Evolutionary conservation across 2,329 filamentous ascomycete genomes (phyloP).

Genomic region (Colletotrichum zoysiae): DNA sequence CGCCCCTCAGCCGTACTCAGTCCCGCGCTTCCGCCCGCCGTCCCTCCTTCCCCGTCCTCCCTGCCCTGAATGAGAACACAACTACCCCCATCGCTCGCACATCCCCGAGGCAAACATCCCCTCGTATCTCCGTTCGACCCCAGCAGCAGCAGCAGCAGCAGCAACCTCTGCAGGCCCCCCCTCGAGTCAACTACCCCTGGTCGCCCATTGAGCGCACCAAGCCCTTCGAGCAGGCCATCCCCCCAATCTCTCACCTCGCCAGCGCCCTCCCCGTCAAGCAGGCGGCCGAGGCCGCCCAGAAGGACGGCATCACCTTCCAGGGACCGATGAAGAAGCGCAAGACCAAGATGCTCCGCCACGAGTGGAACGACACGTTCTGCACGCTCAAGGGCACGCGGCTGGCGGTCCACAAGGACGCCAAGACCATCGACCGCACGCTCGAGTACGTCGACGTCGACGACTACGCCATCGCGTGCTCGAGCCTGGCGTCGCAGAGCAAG

Average conservation of each 20-base stretch:
- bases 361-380: conserved; percentile 95
- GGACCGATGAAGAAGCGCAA: conserved; percentile 97
- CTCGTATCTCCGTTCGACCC: conserved; percentile 50
- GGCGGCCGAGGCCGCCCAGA: conserved; percentile 49
- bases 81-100: conserved; percentile 55
- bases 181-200: conserved; percentile 69
- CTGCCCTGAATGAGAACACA: conserved; percentile 76
- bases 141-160: conserved; percentile 45
- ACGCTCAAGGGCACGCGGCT: conserved; percentile 82
- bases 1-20: conserved; percentile 59
- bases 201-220: conserved; percentile 60
- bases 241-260: conserved; percentile 46
- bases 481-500: conserved; percentile 80
- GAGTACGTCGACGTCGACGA: conserved; percentile 90
- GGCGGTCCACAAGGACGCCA: conserved; percentile 78
- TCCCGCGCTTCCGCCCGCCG: conserved; percentile 71
- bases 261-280: conserved; percentile 44
- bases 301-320: conserved; percentile 74
- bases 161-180: conserved; percentile 63
- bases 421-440: conserved; percentile 67
- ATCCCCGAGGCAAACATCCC: conserved; percentile 53
- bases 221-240: conserved; percentile 60
- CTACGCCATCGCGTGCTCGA: conserved; percentile 88
- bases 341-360: conserved; percentile 87
- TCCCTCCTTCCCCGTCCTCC: conserved; percentile 77